Percentiles rank a stretch among this genome's conserved stretches.
Evolutionary conservation across 2,329 filamentous ascomycete species (phyloP).

Genomic region (Cladophialophora yegresii): DNA sequence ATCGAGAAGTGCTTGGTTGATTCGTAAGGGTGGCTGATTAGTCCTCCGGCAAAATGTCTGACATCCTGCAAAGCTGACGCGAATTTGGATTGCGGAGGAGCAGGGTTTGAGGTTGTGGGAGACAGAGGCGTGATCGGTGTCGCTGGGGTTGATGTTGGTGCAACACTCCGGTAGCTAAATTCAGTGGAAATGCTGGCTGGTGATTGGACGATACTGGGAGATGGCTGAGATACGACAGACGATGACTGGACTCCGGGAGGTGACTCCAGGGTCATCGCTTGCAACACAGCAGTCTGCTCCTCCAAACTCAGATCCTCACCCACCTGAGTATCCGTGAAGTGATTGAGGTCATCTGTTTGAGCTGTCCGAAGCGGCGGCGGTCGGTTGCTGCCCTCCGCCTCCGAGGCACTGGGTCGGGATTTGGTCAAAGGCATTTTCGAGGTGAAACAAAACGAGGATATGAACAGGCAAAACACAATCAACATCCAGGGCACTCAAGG

Average conservation of each 20-base stretch:
- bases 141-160: constrained; percentile 9
- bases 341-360: constrained; percentile 27
- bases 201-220: constrained; percentile 27
- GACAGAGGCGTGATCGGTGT: constrained; percentile 13
- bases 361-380: constrained; percentile 15
- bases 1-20: constrained; percentile 68
- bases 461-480: not conserved
- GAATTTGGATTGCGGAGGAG: constrained; percentile 26
- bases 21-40: constrained; percentile 64
- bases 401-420: not conserved
- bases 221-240: constrained; percentile 19
- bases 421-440: constrained; percentile 10
- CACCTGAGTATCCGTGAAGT: constrained; percentile 4
- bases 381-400: not conserved
- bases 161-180: constrained; percentile 4
- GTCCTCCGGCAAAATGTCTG: constrained; percentile 65
- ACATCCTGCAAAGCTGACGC: constrained; percentile 54
- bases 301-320: constrained; percentile 20
- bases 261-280: constrained; percentile 30
- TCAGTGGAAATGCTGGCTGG: constrained; percentile 22
- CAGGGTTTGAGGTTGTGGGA: constrained; percentile 7
- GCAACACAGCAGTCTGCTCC: constrained; percentile 28
- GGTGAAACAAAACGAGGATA: not conserved
- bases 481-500: not conserved
- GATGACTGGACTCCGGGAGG: constrained; percentile 20